These are phyloP conservation scores for Penicillium janthinellum DNA, from an alignment of 2,329 filamentous ascomycete species.

Conservation along the genomic window DNA sequence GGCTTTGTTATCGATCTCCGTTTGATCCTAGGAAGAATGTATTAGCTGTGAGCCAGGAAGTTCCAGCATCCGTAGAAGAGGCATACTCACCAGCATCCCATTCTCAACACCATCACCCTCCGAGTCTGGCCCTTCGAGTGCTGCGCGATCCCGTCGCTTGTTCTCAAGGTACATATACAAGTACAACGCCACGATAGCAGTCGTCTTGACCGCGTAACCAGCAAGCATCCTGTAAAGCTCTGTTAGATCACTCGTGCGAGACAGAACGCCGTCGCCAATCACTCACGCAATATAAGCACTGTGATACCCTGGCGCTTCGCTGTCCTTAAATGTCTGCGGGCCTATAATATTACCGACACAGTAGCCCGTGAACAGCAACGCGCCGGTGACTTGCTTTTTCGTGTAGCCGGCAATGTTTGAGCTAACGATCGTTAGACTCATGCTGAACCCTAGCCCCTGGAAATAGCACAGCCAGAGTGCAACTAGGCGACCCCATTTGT, in stretches of 20 bases:
- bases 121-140: slow-evolving; percentile 42
- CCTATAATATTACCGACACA: slow-evolving; percentile 59
- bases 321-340: slow-evolving; percentile 55
- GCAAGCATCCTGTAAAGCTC: slow-evolving; percentile 53
- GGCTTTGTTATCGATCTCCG: slow-evolving; percentile 58
- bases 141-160: slow-evolving; percentile 55
- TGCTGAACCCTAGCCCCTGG: slow-evolving; percentile 56
- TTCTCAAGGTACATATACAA: slow-evolving; percentile 59
- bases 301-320: slow-evolving; percentile 53
- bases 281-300: slow-evolving; percentile 34
- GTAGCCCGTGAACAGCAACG: slow-evolving; percentile 56
- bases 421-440: slow-evolving; percentile 56
- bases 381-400: slow-evolving; percentile 57
- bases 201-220: slow-evolving; percentile 57
- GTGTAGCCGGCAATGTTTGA: slow-evolving; percentile 58
- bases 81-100: slow-evolving; percentile 51
- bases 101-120: slow-evolving; percentile 56
- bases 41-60: neutral
- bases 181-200: slow-evolving; percentile 54
- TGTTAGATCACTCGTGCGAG: neutral
- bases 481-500: slow-evolving; percentile 61
- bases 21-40: slow-evolving; percentile 43
- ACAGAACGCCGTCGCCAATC: neutral
- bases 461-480: slow-evolving; percentile 61
- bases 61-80: neutral